A percentile compares a stretch with the other conserved stretches of the same genome.
These are phyloP conservation scores for Tolypocladium endophyticum DNA, from an alignment of 2,329 filamentous ascomycete species.

Conservation along the genomic window DNA sequence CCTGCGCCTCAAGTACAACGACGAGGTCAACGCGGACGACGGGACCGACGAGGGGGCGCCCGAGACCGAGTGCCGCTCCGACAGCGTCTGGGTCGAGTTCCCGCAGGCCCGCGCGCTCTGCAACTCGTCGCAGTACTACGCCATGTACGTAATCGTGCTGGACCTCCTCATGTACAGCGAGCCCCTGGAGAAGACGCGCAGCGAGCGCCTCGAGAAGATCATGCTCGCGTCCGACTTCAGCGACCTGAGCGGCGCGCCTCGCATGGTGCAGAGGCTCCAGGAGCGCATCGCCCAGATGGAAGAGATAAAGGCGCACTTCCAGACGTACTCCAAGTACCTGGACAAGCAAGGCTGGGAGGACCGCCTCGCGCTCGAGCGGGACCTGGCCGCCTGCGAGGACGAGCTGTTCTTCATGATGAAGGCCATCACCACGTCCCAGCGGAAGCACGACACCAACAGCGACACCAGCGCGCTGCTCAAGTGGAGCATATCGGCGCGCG, in stretches of 20 bases:
- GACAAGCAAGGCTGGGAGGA: constrained; percentile 90
- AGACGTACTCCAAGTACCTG: constrained; percentile 77
- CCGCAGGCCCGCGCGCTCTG: constrained; percentile 89
- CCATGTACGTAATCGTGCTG: constrained; percentile 94
- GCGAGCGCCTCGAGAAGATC: constrained; percentile 91
- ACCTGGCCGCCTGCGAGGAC: constrained; percentile 82
- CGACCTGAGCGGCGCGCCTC: constrained; percentile 83
- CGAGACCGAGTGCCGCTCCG: constrained; percentile 70
- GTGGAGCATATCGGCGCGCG: constrained; percentile 88
- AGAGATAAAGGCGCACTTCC: constrained; percentile 94
- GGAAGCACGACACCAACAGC: constrained; percentile 63
- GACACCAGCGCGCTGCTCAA: constrained; percentile 71
- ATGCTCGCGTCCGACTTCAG: constrained; percentile 98
- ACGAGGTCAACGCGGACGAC: constrained; percentile 68
- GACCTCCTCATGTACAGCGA: constrained; percentile 95
- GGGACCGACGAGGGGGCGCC: constrained; percentile 34
- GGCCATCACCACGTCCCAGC: constrained; percentile 91
- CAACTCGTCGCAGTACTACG: constrained; percentile 95
- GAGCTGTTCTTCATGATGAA: constrained; percentile 99
- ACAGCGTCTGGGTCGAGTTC: constrained; percentile 95
- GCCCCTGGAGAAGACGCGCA: constrained; percentile 93
- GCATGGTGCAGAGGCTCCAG: constrained; percentile 85
- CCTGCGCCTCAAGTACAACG: constrained; percentile 90
- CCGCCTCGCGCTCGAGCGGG: constrained; percentile 75
- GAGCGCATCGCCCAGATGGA: constrained; percentile 87